Conservation (phyloP, 192 early-diverging fungal genomes). For the Mortierella alpina region DNA sequence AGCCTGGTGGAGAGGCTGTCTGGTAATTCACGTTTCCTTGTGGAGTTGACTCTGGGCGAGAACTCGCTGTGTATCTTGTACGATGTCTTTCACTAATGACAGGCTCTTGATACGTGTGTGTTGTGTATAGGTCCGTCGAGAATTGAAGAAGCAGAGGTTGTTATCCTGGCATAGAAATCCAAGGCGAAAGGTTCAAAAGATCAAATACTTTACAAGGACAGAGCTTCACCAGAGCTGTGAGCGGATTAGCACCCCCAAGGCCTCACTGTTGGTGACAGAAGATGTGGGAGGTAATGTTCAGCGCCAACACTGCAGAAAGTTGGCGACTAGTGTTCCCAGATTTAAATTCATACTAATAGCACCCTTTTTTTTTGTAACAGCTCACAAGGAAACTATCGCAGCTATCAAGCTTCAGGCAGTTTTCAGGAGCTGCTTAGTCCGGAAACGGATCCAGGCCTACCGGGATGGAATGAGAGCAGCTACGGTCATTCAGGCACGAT, state of each 20-base stretch:
- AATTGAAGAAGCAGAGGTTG: conserved; percentile 40
- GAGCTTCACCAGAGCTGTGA: conserved; percentile 45
- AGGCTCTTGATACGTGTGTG: background rate
- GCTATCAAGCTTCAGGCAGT: conserved; percentile 39
- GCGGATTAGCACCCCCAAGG: conserved; percentile 42
- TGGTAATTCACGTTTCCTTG: conserved; percentile 15
- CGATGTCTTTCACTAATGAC: background rate
- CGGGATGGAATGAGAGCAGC: conserved; percentile 43
- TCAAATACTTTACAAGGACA: conserved; percentile 39
- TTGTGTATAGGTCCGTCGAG: conserved; percentile 33
- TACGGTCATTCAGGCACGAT: conserved; percentile 38
- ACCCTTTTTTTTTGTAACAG: conserved; percentile 5
- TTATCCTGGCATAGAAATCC: conserved; percentile 53
- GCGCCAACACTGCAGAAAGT: background rate
- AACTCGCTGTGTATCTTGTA: background rate
- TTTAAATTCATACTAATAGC: background rate
- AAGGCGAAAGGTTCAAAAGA: conserved; percentile 17
- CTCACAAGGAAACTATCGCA: conserved; percentile 42
- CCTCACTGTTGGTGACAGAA: conserved; percentile 36
- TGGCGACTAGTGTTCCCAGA: background rate
- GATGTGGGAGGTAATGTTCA: conserved; percentile 33
- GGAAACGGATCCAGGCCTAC: conserved; percentile 29
- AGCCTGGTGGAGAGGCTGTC: conserved; percentile 52
- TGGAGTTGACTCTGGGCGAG: background rate
- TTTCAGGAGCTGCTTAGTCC: conserved; percentile 36